Percentiles rank a stretch among this genome's conserved stretches.
Evolutionary conservation across 192 early-diverging fungal genomes (phyloP).

Genomic region (Rhizoclosmatium globosum): DNA sequence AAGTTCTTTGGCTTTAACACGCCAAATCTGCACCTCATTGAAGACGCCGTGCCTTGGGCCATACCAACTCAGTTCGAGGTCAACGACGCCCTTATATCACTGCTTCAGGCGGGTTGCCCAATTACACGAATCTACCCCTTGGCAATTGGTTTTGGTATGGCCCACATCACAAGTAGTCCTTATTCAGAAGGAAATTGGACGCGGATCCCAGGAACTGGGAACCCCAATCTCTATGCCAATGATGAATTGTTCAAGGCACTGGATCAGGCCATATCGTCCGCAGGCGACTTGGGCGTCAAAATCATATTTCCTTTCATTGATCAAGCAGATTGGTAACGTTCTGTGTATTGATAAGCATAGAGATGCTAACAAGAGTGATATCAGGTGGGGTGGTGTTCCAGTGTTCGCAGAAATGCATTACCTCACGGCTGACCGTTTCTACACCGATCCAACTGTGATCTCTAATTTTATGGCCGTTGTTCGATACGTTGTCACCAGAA

Average conservation of each 20-base stretch:
- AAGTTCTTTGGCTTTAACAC: conserved; percentile 51
- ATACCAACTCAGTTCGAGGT: conserved; percentile 27
- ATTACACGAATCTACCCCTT: conserved; percentile 20
- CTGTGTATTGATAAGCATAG: too few relatives aligned
- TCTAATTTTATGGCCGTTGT: conserved; percentile 46
- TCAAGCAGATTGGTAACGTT: conserved; percentile 21
- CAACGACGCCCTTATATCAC: conserved; percentile 18
- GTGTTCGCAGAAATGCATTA: conserved; percentile 16
- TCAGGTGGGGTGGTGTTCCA: conserved; percentile 35
- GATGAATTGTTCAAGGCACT: conserved; percentile 46
- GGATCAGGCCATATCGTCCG: conserved; percentile 45
- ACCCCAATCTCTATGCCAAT: conserved; percentile 38
- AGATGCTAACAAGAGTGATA: background rate
- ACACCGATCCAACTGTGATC: conserved; percentile 36
- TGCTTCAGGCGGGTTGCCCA: conserved; percentile 24
- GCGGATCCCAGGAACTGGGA: conserved; percentile 12
- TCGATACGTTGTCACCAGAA: conserved; percentile 40
- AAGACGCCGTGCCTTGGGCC: conserved; percentile 30
- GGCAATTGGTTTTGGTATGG: background rate
- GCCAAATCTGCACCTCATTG: conserved; percentile 50
- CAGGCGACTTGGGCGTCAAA: conserved; percentile 35
- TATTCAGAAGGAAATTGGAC: conserved; percentile 8
- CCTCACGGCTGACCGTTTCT: conserved; percentile 33
- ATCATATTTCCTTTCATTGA: conserved; percentile 61
- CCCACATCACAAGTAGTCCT: background rate